These are phyloP conservation scores for Aspergillus pseudonomiae DNA, from an alignment of 2,329 filamentous ascomycete genomes.

Conservation along the genomic window DNA sequence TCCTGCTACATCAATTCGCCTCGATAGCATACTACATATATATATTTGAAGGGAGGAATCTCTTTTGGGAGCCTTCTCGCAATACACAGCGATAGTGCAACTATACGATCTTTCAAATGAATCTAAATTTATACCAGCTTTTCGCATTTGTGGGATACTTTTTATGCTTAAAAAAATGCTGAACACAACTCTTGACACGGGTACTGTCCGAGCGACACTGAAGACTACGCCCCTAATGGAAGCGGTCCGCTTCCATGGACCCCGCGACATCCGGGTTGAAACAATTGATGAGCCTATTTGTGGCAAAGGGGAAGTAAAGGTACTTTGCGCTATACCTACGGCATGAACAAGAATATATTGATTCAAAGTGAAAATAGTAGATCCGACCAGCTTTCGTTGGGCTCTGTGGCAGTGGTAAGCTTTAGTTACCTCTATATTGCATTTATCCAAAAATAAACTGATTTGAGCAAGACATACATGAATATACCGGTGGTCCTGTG, in stretches of 20 bases:
- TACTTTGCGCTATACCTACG: not conserved
- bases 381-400: conserved; percentile 38
- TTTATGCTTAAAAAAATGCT: conserved; percentile 2
- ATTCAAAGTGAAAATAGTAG: conserved; percentile 9
- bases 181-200: conserved; percentile 9
- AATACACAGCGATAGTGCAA: not conserved
- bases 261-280: conserved; percentile 39
- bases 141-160: not conserved
- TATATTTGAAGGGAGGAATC: not conserved
- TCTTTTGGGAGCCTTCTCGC: not conserved
- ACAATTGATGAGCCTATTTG: conserved; percentile 43
- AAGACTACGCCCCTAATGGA: conserved; percentile 28
- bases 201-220: conserved; percentile 5
- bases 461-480: conserved; percentile 49
- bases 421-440: not conserved
- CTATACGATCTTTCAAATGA: not conserved
- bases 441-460: not conserved
- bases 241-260: conserved; percentile 41
- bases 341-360: not conserved
- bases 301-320: conserved; percentile 55
- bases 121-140: not conserved
- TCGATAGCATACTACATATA: not conserved
- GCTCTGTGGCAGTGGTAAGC: conserved; percentile 37
- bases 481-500: conserved; percentile 54
- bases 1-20: not conserved